A percentile compares a stretch with the other conserved stretches of the same genome.
Conservation (phyloP, 2,329 filamentous ascomycete genomes). For the Fusarium compactum region DNA sequence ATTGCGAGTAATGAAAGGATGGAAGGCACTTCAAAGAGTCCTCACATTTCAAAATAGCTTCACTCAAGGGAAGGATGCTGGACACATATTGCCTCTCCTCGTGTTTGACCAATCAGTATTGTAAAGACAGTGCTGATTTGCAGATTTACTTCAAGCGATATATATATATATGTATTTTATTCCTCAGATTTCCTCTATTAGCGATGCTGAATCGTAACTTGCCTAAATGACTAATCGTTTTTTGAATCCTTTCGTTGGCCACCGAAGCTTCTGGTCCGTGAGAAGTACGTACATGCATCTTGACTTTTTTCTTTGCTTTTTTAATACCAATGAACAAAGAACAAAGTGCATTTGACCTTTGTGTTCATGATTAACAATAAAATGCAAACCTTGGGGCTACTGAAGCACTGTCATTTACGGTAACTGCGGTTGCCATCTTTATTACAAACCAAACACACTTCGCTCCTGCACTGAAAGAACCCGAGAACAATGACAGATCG, state of each 20-base stretch:
- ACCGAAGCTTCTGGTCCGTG: slow-evolving; percentile 41
- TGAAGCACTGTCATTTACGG: not conserved
- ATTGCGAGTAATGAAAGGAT: not conserved
- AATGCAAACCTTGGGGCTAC: not conserved
- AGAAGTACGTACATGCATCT: slow-evolving; percentile 11
- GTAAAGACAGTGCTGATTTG: not conserved
- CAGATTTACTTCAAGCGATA: not conserved
- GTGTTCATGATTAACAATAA: slow-evolving; percentile 6
- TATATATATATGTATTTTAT: not conserved
- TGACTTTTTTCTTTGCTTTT: not conserved
- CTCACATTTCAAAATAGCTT: slow-evolving; percentile 15
- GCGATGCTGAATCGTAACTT: not conserved
- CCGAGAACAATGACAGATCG: slow-evolving; percentile 22
- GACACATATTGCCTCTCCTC: not conserved
- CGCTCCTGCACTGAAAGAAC: slow-evolving; percentile 1
- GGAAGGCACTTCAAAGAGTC: not conserved
- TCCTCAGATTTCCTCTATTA: not conserved
- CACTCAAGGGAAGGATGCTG: not conserved
- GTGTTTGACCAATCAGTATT: not conserved
- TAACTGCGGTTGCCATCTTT: not conserved
- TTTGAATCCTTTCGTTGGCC: slow-evolving; percentile 3
- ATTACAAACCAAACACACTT: slow-evolving; percentile 22
- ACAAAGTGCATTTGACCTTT: slow-evolving; percentile 1
- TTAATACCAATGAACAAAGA: slow-evolving; percentile 13
- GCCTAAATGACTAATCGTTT: slow-evolving; percentile 30